A percentile compares a stretch with the other conserved stretches of the same genome.
phyloP scores from a whole-genome alignment of 208 protist genomes.

The Balamuthia mandrillaris region DNA sequence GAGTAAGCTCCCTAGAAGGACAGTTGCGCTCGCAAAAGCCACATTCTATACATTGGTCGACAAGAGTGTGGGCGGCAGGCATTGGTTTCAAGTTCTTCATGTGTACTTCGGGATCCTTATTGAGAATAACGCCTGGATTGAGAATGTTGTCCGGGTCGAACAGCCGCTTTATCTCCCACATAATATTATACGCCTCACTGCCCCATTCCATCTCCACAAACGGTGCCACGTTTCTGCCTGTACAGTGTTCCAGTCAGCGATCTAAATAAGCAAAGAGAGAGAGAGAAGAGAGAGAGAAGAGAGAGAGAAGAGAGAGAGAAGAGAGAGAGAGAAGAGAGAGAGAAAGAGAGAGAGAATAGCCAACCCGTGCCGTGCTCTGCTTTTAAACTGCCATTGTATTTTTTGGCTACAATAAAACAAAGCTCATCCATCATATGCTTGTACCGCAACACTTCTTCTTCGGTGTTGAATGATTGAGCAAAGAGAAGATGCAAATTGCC shows the following conservation, averaged over 20 bases:
- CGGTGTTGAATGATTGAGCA: constrained; percentile 51
- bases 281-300: background rate
- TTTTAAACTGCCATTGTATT: constrained; percentile 53
- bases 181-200: constrained; percentile 51
- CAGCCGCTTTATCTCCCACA: constrained; percentile 57
- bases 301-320: background rate
- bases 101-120: constrained; percentile 54
- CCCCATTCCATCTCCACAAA: constrained; percentile 70
- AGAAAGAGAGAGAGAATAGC: too few relatives aligned
- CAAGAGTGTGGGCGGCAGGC: constrained; percentile 42
- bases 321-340: background rate
- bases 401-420: constrained; percentile 41
- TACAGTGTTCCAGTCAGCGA: constrained; percentile 59
- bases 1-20: constrained; percentile 51
- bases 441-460: constrained; percentile 46
- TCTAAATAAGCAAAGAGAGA: background rate
- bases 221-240: constrained; percentile 62
- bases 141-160: constrained; percentile 58
- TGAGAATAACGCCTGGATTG: constrained; percentile 62
- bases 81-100: constrained; percentile 58
- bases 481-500: constrained; percentile 65
- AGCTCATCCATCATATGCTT: constrained; percentile 57
- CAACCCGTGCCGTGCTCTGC: too few relatives aligned
- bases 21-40: constrained; percentile 66
- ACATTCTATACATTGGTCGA: constrained; percentile 67